A percentile compares a stretch with the other conserved stretches of the same genome.
These are phyloP conservation scores for Brassica napus DNA, from an alignment of 345 rosid genomes.

Conservation along the genomic window DNA sequence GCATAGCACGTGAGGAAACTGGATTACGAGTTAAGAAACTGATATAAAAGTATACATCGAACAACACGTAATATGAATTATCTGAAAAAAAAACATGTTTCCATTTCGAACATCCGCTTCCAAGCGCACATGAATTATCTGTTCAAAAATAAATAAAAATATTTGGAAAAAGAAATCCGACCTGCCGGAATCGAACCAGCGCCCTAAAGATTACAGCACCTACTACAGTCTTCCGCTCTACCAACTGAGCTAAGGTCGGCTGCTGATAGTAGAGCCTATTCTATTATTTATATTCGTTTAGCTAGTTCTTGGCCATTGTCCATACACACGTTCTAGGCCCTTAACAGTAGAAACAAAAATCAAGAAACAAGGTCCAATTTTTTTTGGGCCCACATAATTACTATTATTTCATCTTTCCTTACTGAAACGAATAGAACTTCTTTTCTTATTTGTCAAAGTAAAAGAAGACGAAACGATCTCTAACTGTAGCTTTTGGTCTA, in stretches of 20 bases:
- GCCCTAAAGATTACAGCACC: slow-evolving; percentile 60
- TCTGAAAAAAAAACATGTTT: not conserved
- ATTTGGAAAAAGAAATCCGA: not conserved
- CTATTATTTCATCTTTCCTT: not conserved
- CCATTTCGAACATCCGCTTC: not conserved
- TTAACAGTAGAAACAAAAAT: not conserved
- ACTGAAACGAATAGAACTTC: not conserved
- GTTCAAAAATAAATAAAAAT: not conserved
- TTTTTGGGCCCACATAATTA: not conserved
- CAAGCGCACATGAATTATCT: not conserved
- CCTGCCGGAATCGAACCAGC: slow-evolving; percentile 53
- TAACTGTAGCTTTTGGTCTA: too few relatives aligned
- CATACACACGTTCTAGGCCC: not conserved
- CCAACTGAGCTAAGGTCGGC: slow-evolving; percentile 98
- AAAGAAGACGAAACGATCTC: not conserved
- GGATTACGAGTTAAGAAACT: not conserved
- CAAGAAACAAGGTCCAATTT: not conserved
- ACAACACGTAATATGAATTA: not conserved
- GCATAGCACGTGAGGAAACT: slow-evolving; percentile 6
- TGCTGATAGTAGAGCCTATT: too few relatives aligned
- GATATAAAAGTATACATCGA: not conserved
- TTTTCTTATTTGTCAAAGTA: not conserved
- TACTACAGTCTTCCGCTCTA: slow-evolving; percentile 95
- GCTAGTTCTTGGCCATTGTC: too few relatives aligned
- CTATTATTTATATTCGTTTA: too few relatives aligned